Base-by-base conservation (phyloP, 768 basidiomycete genomes). In the Leccinum longicurvipes region DNA sequence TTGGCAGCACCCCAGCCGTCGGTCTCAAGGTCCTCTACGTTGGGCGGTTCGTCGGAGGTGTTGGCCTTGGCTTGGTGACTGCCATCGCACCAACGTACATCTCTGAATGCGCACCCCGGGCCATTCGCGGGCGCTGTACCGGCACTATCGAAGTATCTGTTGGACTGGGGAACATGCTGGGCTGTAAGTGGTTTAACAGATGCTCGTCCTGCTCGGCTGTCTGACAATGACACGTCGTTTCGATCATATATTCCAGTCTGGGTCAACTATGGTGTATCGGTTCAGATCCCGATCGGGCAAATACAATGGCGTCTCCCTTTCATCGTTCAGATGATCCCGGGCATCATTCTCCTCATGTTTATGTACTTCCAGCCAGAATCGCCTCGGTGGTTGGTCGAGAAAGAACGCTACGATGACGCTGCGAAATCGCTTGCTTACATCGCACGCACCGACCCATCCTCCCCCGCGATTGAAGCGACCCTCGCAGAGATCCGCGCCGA, bases 21-120 rank as follows among this genome's bases (percentile, higher is more conserved):
- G 72, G 66, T 15, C 60, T 74, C n/a, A 46, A 68, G 21, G 17
- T 73, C 2, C 58, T 73, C 9, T 74, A 67, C 53, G 63, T 73
- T 47, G 60, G 69, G 49, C 75, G 79, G 9, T 81, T 81, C 71
- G 59, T 83, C 0, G 70, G 75, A 6, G 83, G 81, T 17, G 65
- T 82, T 31, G 81, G 81, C 3, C 71, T 79, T 6, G 77, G 79
- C 25, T 42, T 74, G 32, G 67, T 73, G 60, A 62, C 69, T 2
- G 72, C 72, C 0, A 47, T 76, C 21, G 70, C 73, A 21, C 75
- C 76, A 2, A 66, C 71, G 0, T 76, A 76, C 24, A 67, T 74
- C 3, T 70, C 74, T 3, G 74, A 76, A 63, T 74, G 67, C 52
- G 69, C 71, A 3, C 76, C 76, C 9, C 64, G 65, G 51, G 42